These are phyloP conservation scores for Telfairia occidentalis DNA, from an alignment of 331 rosid species.

Conservation along the genomic window DNA sequence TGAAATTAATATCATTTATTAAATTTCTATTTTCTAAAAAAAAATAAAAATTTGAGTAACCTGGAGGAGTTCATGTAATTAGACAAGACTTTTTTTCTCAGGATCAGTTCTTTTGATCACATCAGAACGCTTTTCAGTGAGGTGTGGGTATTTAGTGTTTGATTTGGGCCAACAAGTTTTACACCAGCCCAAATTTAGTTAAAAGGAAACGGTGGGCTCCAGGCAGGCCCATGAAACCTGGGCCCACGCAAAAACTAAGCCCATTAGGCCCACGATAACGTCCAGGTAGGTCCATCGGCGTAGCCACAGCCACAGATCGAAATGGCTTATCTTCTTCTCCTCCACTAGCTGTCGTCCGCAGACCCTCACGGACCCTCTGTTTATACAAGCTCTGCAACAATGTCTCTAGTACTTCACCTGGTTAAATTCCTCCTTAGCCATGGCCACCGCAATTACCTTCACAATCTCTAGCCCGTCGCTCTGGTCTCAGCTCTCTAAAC, in stretches of 20 bases:
- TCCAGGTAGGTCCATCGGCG: neutral
- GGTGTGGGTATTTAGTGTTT: too few relatives aligned
- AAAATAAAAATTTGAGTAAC: too few relatives aligned
- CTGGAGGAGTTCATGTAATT: too few relatives aligned
- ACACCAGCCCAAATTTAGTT: neutral
- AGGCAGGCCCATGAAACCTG: too few relatives aligned
- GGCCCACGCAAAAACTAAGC: neutral
- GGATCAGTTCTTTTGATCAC: too few relatives aligned
- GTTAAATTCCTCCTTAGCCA: slow-evolving; percentile 1
- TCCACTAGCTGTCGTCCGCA: neutral
- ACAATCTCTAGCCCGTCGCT: slow-evolving; percentile 30
- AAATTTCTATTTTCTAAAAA: too few relatives aligned
- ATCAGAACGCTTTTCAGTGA: too few relatives aligned
- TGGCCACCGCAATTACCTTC: slow-evolving; percentile 30
- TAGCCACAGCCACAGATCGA: slow-evolving; percentile 14
- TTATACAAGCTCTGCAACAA: slow-evolving; percentile 6
- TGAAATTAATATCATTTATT: too few relatives aligned
- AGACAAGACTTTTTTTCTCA: too few relatives aligned
- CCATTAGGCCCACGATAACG: neutral
- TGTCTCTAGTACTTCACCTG: neutral
- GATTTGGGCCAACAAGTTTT: neutral
- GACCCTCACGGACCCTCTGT: neutral
- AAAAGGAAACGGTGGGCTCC: neutral
- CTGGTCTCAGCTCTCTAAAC: slow-evolving; percentile 12
- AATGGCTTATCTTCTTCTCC: slow-evolving; percentile 24